Evolutionary conservation across 306 rosid species (phyloP), one percentile per base, ranked within the genome.

Genomic region (Trichosanthes cucumerina): DNA sequence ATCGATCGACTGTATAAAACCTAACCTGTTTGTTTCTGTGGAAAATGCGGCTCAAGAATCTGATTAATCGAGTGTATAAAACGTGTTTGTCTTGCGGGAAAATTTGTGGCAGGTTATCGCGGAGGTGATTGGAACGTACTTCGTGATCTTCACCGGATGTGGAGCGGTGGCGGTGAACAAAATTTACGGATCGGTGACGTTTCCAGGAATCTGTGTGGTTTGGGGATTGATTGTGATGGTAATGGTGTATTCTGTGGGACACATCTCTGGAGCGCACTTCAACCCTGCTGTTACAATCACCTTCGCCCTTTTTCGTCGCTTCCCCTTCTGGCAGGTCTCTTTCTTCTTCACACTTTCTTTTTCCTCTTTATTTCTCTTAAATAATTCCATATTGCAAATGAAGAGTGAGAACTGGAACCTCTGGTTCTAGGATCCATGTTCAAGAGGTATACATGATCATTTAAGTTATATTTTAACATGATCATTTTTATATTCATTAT

Each of bases 181-280:
- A 18, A 80, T 82, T 4, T 76, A 80, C 26, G 85, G 80, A 16
- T 18, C 33, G 16, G 79, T 85, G 34, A 82, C 88, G 9, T 82
- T 85, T 66, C 85, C 85, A 0, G 88, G 88, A 46, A 56, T 79
- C 23, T 83, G 83, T 13, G 81, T 80, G 43, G 79, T 82, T 16
- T 85, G 88, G 85, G 88, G 88, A 9, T 60, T 85, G 36, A 80
- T 83, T 60, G 82, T 85, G 19, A 85, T 65, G 80, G 88, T 79
- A 66, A 85, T 82, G 88, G 72, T 82, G 19, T 85, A 85, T 49
- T 6, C 83, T 0, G 77, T 82, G 28, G 88, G 85, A 3, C 88
- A 85, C 23, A 77, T 85, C 24, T 85, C 85, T 6, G 88, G 88
- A 5, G 88, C 88, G 24, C 88, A 82, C 54, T 83, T 85, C 33